These are phyloP conservation scores for Fistulifera pelliculosa DNA, from an alignment of 108 stramenopile genomes.

Conservation along the genomic window DNA sequence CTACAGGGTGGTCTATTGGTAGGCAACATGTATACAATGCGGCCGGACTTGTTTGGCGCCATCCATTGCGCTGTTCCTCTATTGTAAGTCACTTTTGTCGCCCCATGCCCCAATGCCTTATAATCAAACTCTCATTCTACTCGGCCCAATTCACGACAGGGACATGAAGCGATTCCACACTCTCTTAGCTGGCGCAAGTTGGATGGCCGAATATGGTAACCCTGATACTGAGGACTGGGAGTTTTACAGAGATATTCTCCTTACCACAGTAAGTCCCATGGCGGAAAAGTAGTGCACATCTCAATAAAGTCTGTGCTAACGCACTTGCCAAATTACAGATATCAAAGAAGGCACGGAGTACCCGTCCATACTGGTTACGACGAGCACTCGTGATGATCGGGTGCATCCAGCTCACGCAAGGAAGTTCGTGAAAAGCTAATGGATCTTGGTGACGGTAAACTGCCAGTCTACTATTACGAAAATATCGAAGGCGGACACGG, in stretches of 20 bases:
- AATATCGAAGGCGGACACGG: constrained; percentile 88
- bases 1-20: constrained; percentile 63
- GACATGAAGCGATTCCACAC: constrained; percentile 88
- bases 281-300: no score
- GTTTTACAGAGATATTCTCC: constrained; percentile 82
- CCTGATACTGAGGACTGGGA: constrained; percentile 93
- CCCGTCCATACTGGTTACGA: constrained; percentile 78
- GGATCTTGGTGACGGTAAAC: constrained; percentile 64
- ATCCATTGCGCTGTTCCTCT: constrained; percentile 93
- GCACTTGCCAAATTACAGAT: no score
- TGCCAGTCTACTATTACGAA: constrained; percentile 89
- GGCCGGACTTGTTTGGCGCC: constrained; percentile 92
- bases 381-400: constrained; percentile 87
- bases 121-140: constrained; percentile 16
- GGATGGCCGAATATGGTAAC: constrained; percentile 98
- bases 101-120: constrained; percentile 55
- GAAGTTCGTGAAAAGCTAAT: constrained; percentile 79
- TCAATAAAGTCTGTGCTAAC: no score
- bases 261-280: constrained; percentile 78
- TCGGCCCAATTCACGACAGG: neutral
- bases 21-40: constrained; percentile 83
- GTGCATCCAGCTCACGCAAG: constrained; percentile 92
- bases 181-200: constrained; percentile 85
- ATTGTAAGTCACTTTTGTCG: constrained; percentile 16
- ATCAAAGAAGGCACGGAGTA: constrained; percentile 31